Evolutionary conservation across 169 alveolate species (phyloP), one percentile per base, ranked within the genome.

Genomic region (Plasmodium coatneyi): DNA sequence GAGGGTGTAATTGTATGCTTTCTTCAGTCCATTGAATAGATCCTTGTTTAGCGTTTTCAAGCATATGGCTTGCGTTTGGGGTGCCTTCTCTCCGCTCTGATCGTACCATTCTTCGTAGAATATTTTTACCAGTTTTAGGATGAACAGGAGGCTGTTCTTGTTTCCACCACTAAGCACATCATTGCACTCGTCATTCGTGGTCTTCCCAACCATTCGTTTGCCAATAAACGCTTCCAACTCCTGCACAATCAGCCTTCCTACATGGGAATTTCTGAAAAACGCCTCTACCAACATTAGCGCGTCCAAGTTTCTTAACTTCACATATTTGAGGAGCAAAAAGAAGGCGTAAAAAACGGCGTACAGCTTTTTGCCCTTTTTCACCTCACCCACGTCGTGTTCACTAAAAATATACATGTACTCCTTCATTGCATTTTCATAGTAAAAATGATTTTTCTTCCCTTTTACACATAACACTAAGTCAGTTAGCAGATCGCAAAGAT

Each of bases 21-120:
- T 89, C 43, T 91, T 91, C 41, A 91, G 60, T 34, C 41, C 92
- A 39, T 80, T 66, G 60, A 91, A 91, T 56, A 80, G 32, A 71
- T 91, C 82, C 76, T 39, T 91, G 82, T 91, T 91, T 72, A 91
- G 83, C 2, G 52, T 28, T 80, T 91, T 91, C 82, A 91, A 91
- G 70, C 54, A 34, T 71, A 91, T 80, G n/a, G 36, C 84, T 71
- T 91, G 95, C 9, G 12, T 91, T 91, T 19, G 36, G 28, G 14
- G 22, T n/a, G 52, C 74, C n/a, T 49, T 49, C 22, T 80, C 82
- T 14, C 82, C 71, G 71, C 72, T 70, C 78, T 71, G 16, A 22
- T 43, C 28, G 52, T 91, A 91, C 95, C 95, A 91, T 80, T 91
- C 95, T 22, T 71, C 92, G 56, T 81, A 91, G 74, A 91, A 91